phyloP scores from a whole-genome alignment of 2,329 filamentous ascomycete genomes.

The Fusarium sp. region DNA sequence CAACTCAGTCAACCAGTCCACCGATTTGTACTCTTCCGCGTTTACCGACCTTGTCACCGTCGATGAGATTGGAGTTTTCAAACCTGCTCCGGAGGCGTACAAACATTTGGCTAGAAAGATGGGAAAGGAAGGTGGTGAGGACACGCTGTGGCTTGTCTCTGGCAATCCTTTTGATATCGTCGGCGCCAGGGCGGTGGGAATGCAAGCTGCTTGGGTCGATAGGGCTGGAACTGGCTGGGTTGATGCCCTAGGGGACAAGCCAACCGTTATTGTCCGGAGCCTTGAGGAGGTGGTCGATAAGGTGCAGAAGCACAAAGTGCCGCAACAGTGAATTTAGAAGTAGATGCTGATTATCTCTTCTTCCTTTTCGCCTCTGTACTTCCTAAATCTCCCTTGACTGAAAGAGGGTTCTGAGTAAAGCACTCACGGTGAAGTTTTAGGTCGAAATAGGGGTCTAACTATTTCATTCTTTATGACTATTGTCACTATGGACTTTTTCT shows the following conservation, averaged over 20 bases:
- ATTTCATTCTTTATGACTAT: no score
- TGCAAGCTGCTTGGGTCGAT: conserved; percentile 79
- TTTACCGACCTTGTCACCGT: conserved; percentile 70
- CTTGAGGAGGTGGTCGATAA: conserved; percentile 69
- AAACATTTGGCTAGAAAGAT: conserved; percentile 68
- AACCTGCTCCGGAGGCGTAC: conserved; percentile 76
- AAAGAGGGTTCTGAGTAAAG: no score
- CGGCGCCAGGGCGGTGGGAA: conserved; percentile 73
- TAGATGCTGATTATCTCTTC: no score
- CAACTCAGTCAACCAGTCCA: conserved; percentile 71
- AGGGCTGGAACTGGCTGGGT: conserved; percentile 74
- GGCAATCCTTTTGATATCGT: conserved; percentile 82
- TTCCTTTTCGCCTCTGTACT: no score
- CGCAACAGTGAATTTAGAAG: no score
- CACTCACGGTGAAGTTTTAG: no score
- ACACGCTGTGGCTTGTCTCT: conserved; percentile 77
- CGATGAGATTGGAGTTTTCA: conserved; percentile 73
- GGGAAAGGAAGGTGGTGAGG: conserved; percentile 62
- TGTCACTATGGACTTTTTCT: no score
- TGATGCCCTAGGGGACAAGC: conserved; percentile 70
- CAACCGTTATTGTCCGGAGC: conserved; percentile 68
- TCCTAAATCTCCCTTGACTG: no score
- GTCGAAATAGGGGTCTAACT: no score
- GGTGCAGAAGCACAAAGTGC: no score
- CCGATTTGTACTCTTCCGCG: conserved; percentile 66